Evolutionary conservation across 148 eudicot species (phyloP).

Genomic region (Vaccinium vitisidaea): DNA sequence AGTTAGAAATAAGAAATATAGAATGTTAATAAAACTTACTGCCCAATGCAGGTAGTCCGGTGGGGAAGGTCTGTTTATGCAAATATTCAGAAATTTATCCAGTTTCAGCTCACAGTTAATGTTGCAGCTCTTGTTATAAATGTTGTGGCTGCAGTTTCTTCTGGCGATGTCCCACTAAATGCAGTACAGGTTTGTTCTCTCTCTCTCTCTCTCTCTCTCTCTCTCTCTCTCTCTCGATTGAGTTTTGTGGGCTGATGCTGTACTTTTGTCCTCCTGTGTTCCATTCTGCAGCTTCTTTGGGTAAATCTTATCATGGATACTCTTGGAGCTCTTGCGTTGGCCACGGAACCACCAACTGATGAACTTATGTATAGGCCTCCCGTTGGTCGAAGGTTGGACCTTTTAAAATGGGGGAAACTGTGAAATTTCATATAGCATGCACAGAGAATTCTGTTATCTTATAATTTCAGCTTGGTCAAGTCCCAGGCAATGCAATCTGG

Average conservation of each 20-base stretch:
- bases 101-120: slow-evolving; percentile 93
- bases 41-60: slow-evolving; percentile 70
- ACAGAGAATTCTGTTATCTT: neutral
- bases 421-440: neutral
- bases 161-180: slow-evolving; percentile 86
- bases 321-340: slow-evolving; percentile 94
- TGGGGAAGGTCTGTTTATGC: slow-evolving; percentile 99
- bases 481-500: neutral
- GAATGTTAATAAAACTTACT: neutral
- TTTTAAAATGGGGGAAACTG: neutral
- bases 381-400: slow-evolving; percentile 84
- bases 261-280: slow-evolving; percentile 4
- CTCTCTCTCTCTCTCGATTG: neutral
- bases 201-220: neutral
- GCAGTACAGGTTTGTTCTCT: slow-evolving; percentile 68
- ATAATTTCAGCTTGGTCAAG: neutral
- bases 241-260: neutral
- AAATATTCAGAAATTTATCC: slow-evolving; percentile 91
- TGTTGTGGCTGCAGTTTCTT: slow-evolving; percentile 85
- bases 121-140: slow-evolving; percentile 92
- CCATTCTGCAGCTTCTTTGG: slow-evolving; percentile 77
- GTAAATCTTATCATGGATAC: slow-evolving; percentile 98
- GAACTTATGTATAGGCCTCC: slow-evolving; percentile 83
- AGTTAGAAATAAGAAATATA: neutral
- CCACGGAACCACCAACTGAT: slow-evolving; percentile 98